Evolutionary conservation across 257 asterid species (phyloP).

Genomic region (Verbena officinalis): DNA sequence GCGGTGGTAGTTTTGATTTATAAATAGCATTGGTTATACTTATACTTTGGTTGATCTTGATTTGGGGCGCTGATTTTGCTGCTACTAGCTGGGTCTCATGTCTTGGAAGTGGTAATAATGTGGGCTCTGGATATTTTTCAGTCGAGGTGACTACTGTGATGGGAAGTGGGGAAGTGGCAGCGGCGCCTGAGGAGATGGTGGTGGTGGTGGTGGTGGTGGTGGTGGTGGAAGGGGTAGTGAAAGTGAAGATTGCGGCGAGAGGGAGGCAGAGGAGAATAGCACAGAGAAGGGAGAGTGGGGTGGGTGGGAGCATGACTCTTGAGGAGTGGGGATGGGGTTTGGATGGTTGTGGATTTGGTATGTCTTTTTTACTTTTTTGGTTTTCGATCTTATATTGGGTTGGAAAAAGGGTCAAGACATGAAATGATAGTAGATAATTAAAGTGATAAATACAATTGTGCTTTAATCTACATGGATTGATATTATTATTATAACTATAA

Average conservation of each 20-base stretch:
- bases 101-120: neutral
- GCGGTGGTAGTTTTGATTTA: conserved; percentile 1
- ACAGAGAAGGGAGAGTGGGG: conserved; percentile 69
- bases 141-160: neutral
- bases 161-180: conserved; percentile 32
- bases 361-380: conserved; percentile 8
- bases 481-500: too few species aligned
- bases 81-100: too few species aligned
- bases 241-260: conserved; percentile 68
- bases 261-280: conserved; percentile 76
- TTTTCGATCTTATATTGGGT: neutral
- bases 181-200: conserved; percentile 17
- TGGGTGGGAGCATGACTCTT: conserved; percentile 53
- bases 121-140: neutral
- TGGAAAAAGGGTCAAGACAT: neutral
- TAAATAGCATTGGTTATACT: neutral
- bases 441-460: neutral
- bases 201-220: conserved; percentile 31
- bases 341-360: neutral
- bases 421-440: neutral
- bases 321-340: neutral
- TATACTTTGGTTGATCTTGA: conserved; percentile 20
- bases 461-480: too few species aligned
- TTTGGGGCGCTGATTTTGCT: conserved; percentile 23
- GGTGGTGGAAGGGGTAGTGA: conserved; percentile 48